Evolutionary conservation across 257 asterid species (phyloP), one percentile per base, ranked within the genome.

Genomic region (Voacanga thouarsii): DNA sequence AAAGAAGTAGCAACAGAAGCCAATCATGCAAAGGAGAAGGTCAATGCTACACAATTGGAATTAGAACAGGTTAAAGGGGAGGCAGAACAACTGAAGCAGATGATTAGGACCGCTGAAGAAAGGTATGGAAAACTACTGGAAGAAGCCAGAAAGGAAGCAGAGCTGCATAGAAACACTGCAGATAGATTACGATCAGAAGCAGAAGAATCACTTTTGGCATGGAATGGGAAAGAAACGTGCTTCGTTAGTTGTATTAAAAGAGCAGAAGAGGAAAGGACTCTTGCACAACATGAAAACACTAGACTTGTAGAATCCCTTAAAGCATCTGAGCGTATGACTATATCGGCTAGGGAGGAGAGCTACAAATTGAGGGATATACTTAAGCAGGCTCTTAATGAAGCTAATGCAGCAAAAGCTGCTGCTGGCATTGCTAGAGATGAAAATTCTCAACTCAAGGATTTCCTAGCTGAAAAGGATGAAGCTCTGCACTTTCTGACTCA

Each of bases 141-240:
- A 0, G 97, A 88, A 15, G 90, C 93, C 3, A 83, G 75, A 37
- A 86, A 82, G 26, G 97, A 93, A 51, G 80, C 85, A 0, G 98
- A 93, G 71, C 16, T 89, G 37, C 64, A 87, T 45, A 83, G 77
- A 67, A 92, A 89, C 78, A 82, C 90, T 0, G 89, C 91, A 2
- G 94, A 92, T 12, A 77, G 97, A 72, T 84, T 93, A 24, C 82
- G 97, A 26, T n/a, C 85, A 6, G 99, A 96, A 73, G 96, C 96
- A 0, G 99, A 96, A 84, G 99, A 96, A 77, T 73, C 97, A 0
- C 87, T 88, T 47, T 55, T 91, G 64, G 97, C 97, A 0, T 96
- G 94, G 98, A 93, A 88, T n/a, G 98, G 88, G 21, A 96, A 93
- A 72, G 98, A 96, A 71, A 88, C 92, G 87, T 95, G 97, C 1